Evolutionary conservation across 2,329 filamentous ascomycete species (phyloP), one percentile per base, ranked within the genome.

Genomic region (Epichloe elymi): DNA sequence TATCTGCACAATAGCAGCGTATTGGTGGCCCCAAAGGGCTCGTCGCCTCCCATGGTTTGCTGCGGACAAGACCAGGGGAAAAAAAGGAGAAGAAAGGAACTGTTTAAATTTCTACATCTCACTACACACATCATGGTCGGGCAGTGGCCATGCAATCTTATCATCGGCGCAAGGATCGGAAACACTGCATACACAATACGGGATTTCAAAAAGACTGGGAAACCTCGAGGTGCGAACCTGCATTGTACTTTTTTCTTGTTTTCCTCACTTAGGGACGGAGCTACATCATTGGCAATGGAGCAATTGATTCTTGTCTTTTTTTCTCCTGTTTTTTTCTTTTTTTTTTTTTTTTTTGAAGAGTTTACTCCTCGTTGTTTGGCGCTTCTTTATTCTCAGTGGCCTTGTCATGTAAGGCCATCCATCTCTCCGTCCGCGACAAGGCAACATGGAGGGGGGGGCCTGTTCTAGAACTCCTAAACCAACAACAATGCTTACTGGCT

Each of bases 1-100:
- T 67, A 48, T 59, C 62, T 14, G 63, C 65, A 26, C 60, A 59
- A 52, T 59, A 53, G 54, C 33, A n/a, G 15, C 17, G 30, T 30
- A 17, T 36, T 20, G 7, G 30, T 36, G 39, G 11, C n/a, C 38
- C 38, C 12, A n/a, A 14, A 15, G 14, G 10, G 23, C 12, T 17
- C n/a, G 17, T 23, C 33, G 35, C 30, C 26, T 39, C 10, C 33
- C 20, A 30, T 33, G 23, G 23, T 44, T 33, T 6, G 14, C 3
- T 44, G 14, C 42, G 23, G 26, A 19, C 23, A 41, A 14, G 11
- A 40, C 15, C 15, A 19, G 14, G 17, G 3, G 2, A 2, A 4
- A 10, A 41, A 23, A 23, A 23, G 5, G 23, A 6, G 4, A 40
- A 15, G 11, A 19, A 3, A 8, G 5, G 12, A 14, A 41, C n/a